Percentiles rank a stretch among this genome's conserved stretches.
Evolutionary conservation across 495 filamentous ascomycete species (phyloP).

Genomic region (Polyplosphaeria fusca): DNA sequence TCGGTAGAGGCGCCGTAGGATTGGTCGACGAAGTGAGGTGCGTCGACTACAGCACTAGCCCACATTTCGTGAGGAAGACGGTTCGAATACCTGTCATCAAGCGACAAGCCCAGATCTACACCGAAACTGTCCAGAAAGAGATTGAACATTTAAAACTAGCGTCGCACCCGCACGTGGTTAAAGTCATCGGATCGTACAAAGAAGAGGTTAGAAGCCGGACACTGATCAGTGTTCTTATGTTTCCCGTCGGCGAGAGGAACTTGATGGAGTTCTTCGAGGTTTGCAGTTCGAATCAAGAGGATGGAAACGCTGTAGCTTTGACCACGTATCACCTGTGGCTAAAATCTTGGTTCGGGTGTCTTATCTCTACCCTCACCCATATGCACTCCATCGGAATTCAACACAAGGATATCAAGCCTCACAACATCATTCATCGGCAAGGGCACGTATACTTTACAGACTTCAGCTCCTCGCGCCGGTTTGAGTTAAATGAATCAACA

Average conservation of each 20-base stretch:
- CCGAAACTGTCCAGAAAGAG: background rate
- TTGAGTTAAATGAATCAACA: background rate
- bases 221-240: background rate
- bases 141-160: background rate
- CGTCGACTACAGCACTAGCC: too few relatives aligned
- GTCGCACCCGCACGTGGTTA: background rate
- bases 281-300: background rate
- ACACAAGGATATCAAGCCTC: conserved; percentile 19
- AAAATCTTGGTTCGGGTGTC: conserved; percentile 11
- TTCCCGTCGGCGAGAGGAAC: background rate
- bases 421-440: conserved; percentile 14
- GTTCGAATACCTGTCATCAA: background rate
- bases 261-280: background rate
- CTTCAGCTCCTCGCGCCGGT: conserved; percentile 17
- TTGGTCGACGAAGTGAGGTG: background rate
- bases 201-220: background rate
- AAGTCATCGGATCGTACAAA: background rate
- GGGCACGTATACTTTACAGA: conserved; percentile 11
- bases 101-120: background rate
- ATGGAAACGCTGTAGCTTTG: background rate
- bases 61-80: background rate
- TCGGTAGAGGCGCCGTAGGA: background rate
- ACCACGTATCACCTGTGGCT: background rate
- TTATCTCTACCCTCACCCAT: conserved; percentile 12
- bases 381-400: conserved; percentile 12